These are phyloP conservation scores for Brettanomyces custersianus DNA, from an alignment of 805 yeast species.

Conservation along the genomic window DNA sequence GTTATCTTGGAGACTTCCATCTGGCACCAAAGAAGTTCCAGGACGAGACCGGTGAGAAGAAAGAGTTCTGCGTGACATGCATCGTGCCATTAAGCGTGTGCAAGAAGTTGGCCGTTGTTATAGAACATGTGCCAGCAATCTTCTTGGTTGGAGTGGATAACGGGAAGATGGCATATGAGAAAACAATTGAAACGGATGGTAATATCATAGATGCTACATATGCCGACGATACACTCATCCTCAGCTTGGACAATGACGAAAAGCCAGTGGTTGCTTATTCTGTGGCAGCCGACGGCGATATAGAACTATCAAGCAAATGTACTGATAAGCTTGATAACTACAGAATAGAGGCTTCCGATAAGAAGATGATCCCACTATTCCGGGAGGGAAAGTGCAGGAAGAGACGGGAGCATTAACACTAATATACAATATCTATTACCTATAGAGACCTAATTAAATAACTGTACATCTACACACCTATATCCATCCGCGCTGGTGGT, in stretches of 20 bases:
- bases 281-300: constrained; percentile 6
- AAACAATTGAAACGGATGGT: constrained; percentile 17
- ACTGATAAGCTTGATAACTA: constrained; percentile 6
- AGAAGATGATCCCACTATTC: constrained; percentile 43
- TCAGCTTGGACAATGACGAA: constrained; percentile 13
- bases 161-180: constrained; percentile 23
- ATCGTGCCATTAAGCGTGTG: constrained; percentile 22
- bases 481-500: constrained; percentile 16
- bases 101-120: constrained; percentile 31
- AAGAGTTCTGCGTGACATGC: constrained; percentile 43
- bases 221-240: constrained; percentile 15
- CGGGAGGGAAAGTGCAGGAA: constrained; percentile 46
- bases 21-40: constrained; percentile 57
- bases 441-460: too few species aligned
- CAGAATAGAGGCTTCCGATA: constrained; percentile 14
- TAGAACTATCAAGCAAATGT: constrained; percentile 16
- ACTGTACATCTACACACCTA: constrained; percentile 3
- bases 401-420: constrained; percentile 49
- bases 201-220: constrained; percentile 20
- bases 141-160: constrained; percentile 27
- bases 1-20: constrained; percentile 46
- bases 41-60: constrained; percentile 35
- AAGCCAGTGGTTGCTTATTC: neutral
- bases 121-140: constrained; percentile 39
- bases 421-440: neutral